Conservation (phyloP, 148 eudicot species). For the Mesembryanthemum crystallinum region DNA sequence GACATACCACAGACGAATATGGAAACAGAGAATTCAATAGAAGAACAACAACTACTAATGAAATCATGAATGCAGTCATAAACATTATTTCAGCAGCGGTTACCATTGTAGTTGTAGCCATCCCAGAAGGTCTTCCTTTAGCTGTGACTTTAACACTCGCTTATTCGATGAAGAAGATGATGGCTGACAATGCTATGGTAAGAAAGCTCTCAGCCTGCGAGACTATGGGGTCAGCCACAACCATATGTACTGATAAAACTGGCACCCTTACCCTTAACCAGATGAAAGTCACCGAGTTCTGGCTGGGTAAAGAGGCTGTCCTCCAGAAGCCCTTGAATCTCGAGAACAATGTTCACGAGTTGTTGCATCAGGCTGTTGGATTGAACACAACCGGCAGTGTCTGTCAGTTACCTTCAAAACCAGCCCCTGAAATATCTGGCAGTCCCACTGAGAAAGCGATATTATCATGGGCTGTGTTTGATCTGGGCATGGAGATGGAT, state of each 20-base stretch:
- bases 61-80: conserved; percentile 22
- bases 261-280: conserved; percentile 48
- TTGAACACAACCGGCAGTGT: conserved; percentile 35
- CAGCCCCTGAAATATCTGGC: conserved; percentile 35
- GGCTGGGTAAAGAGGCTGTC: conserved; percentile 21
- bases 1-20: conserved; percentile 6
- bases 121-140: conserved; percentile 26
- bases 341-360: neutral
- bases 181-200: conserved; percentile 38
- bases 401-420: neutral
- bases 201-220: conserved; percentile 51
- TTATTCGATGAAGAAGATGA: conserved; percentile 33
- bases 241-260: conserved; percentile 51
- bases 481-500: conserved; percentile 32
- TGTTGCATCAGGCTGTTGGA: conserved; percentile 24
- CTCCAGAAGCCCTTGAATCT: neutral
- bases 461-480: conserved; percentile 38
- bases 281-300: conserved; percentile 27
- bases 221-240: conserved; percentile 54
- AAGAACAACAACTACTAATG: conserved; percentile 18
- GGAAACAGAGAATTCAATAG: conserved; percentile 16
- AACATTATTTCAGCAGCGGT: conserved; percentile 23
- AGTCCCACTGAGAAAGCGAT: conserved; percentile 46
- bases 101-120: conserved; percentile 29
- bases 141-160: conserved; percentile 31